Conservation (phyloP, 768 basidiomycete species). For the Lactifluus volemus region DNA sequence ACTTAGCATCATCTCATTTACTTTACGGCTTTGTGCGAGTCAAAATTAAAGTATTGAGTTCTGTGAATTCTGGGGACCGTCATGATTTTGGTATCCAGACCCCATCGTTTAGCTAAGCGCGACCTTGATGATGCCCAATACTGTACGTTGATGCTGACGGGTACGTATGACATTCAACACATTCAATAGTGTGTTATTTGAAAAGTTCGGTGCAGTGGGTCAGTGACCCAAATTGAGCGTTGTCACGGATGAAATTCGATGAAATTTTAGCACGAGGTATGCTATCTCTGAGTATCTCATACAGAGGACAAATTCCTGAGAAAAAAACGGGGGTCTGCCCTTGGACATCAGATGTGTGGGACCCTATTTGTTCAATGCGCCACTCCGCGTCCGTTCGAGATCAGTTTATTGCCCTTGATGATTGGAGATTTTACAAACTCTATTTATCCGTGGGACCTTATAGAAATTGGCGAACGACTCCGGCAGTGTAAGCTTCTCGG, state of each 20-base stretch:
- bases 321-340: neutral
- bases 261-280: neutral
- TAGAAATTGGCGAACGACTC: neutral
- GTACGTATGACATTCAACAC: neutral
- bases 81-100: neutral
- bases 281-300: no score
- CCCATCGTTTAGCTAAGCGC: neutral
- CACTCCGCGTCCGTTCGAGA: neutral
- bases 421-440: neutral
- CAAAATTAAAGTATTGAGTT: neutral
- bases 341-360: neutral
- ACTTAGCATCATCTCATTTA: neutral
- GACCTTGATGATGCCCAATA: neutral
- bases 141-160: neutral
- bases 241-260: neutral
- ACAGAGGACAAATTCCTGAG: neutral
- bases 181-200: neutral
- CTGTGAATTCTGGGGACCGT: neutral
- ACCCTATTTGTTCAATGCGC: conserved; percentile 6
- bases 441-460: neutral
- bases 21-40: neutral
- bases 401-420: neutral
- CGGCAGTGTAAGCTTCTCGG: neutral
- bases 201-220: neutral
- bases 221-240: neutral